These are phyloP conservation scores for Sugiyamaella americana DNA, from an alignment of 805 yeast species.

Conservation along the genomic window DNA sequence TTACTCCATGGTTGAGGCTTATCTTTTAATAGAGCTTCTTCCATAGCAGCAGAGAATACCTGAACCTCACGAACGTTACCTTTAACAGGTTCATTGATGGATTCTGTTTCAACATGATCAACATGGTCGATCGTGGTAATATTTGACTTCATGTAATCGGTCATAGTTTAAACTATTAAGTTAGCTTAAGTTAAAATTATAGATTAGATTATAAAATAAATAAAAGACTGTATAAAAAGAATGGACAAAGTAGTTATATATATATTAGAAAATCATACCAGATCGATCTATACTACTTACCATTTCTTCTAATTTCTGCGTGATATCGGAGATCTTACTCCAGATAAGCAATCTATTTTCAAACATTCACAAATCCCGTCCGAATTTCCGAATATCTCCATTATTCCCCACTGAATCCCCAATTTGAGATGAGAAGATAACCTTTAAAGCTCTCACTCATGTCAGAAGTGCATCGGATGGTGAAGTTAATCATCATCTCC, in stretches of 20 bases:
- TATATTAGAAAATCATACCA: not conserved
- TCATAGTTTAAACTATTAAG: not conserved
- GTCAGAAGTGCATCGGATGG: too few relatives aligned
- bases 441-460: too few relatives aligned
- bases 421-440: too few relatives aligned
- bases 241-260: not conserved
- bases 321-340: not conserved
- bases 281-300: not conserved
- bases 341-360: not conserved
- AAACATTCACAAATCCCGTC: not conserved
- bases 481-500: too few relatives aligned
- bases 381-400: not conserved
- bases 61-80: slow-evolving; percentile 7
- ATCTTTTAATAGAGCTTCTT: slow-evolving; percentile 6
- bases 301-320: not conserved
- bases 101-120: slow-evolving; percentile 1
- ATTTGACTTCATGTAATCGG: not conserved
- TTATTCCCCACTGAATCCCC: too few relatives aligned
- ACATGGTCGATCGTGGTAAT: too few relatives aligned
- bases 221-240: too few relatives aligned
- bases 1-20: slow-evolving; percentile 7
- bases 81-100: not conserved
- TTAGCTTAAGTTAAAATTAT: not conserved
- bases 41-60: slow-evolving; percentile 12
- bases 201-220: not conserved